These are phyloP conservation scores for Parachlorella kessleri DNA, from an alignment of 139 green algal species.

Conservation along the genomic window DNA sequence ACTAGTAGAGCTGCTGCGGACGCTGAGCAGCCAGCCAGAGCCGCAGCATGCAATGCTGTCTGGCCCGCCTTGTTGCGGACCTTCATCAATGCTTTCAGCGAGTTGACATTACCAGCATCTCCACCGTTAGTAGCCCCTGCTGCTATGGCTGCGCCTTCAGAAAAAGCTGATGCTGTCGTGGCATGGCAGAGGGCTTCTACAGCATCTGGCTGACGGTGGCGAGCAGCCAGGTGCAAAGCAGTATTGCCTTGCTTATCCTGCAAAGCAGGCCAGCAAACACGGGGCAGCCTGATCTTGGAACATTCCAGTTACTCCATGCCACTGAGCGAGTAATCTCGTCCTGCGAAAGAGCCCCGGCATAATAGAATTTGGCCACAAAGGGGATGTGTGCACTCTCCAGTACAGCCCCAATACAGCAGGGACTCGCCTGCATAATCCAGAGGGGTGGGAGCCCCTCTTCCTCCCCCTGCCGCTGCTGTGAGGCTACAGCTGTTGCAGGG, in stretches of 20 bases:
- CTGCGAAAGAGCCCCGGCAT: too few relatives aligned
- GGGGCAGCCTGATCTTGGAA: too few relatives aligned
- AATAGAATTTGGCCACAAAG: too few relatives aligned
- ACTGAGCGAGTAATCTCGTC: too few relatives aligned
- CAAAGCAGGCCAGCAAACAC: too few relatives aligned
- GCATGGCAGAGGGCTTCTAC: constrained; percentile 30
- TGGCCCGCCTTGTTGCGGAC: constrained; percentile 55
- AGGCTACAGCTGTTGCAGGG: neutral
- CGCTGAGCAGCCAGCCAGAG: constrained; percentile 36
- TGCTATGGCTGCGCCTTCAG: neutral
- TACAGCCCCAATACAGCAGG: too few relatives aligned
- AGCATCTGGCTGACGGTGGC: constrained; percentile 25
- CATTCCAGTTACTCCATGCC: too few relatives aligned
- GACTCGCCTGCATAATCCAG: constrained; percentile 25
- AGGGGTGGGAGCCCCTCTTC: constrained; percentile 12
- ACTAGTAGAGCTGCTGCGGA: constrained; percentile 32
- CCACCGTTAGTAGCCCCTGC: neutral
- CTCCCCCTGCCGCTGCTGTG: neutral
- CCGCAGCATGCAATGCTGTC: constrained; percentile 64
- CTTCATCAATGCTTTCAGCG: constrained; percentile 7
- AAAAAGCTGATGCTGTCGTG: too few relatives aligned
- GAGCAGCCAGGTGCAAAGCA: constrained; percentile 69
- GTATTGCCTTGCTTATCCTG: constrained; percentile 78
- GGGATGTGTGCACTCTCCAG: too few relatives aligned
- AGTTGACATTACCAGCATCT: neutral